Base-by-base conservation (phyloP, 1,139 yeast genomes). In the Trichomonascaceae sp. region DNA sequence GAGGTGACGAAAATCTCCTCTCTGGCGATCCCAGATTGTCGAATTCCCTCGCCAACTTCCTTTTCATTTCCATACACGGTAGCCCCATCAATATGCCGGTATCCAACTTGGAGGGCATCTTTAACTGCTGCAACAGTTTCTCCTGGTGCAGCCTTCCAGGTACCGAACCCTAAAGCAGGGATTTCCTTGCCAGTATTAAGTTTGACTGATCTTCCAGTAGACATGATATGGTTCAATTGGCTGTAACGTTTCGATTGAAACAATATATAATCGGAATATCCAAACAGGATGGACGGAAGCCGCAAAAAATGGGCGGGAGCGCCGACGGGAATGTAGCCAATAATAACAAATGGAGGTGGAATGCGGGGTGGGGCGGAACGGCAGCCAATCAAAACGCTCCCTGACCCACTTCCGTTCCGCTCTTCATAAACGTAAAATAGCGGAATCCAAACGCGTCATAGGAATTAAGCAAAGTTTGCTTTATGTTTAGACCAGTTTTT, bases 1-100 rank as follows among this genome's bases (percentile, higher is more conserved):
- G 95, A 85, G 49, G 87, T 85, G 61, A 87, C 75, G 68, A 83
- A 82, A 60, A 88, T 71, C 47, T 87, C 95, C 58, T 84, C 84
- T 71, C 96, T 61, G 22, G 64, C 58, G 13, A 62, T 62, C 30
- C 65, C 61, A 32, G 66, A 61, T 13, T 60, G 63, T 43, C 51
- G 51, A 54, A 65, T 58, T 36, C 69, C 87, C 45, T 73, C 68
- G 8, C 84, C 85, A 38, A 81, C 82, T 60, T 78, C 80, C 13
- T 58, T 60, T 63, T 83, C 87, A 61, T 83, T 83, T 1, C 73
- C 76, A 63, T 83, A 83, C 55, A 77, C 66, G 3, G 74, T 76
- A 2, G 89, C 89, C n/a, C 85, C 80, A 65, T 84, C 89, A 57
- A 84, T 77, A 64, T 79, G 83, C 58, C 87, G 78, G 66, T 83